A percentile compares a stretch with the other conserved stretches of the same genome.
Evolutionary conservation across 441 rosid genomes (phyloP).

Genomic region (Gossypium aridum): DNA sequence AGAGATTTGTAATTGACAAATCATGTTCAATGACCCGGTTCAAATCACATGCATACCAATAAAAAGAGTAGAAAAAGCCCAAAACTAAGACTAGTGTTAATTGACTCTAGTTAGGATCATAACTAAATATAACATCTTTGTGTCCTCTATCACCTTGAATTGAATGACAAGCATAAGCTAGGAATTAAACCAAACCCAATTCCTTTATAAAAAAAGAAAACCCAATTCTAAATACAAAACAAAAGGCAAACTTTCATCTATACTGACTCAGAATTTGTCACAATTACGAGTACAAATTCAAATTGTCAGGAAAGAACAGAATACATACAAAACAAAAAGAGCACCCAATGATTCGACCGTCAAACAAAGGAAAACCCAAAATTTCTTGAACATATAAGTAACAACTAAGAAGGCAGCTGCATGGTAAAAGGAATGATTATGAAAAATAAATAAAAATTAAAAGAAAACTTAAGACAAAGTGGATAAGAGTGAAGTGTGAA

Average conservation of each 20-base stretch:
- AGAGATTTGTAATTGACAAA: not conserved
- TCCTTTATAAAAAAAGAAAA: not conserved
- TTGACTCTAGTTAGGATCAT: not conserved
- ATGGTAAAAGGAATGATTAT: not conserved
- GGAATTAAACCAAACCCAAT: not conserved
- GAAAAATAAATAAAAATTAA: not conserved
- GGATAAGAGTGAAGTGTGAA: not conserved
- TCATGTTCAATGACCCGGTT: not conserved
- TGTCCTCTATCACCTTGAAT: not conserved
- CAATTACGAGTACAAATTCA: not conserved
- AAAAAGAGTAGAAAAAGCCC: not conserved
- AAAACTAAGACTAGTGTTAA: not conserved
- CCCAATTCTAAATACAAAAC: not conserved
- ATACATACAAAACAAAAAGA: not conserved
- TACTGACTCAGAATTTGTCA: not conserved
- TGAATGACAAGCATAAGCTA: not conserved
- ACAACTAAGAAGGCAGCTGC: not conserved
- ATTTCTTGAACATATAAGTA: not conserved
- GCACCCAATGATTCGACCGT: not conserved
- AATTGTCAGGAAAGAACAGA: not conserved
- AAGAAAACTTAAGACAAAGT: not conserved
- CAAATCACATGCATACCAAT: not conserved
- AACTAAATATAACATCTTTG: not conserved
- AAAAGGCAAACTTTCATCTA: not conserved
- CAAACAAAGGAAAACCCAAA: constrained; percentile 5